These are phyloP conservation scores for Lachancea kluyveri DNA, from an alignment of 805 yeast species.

Conservation along the genomic window DNA sequence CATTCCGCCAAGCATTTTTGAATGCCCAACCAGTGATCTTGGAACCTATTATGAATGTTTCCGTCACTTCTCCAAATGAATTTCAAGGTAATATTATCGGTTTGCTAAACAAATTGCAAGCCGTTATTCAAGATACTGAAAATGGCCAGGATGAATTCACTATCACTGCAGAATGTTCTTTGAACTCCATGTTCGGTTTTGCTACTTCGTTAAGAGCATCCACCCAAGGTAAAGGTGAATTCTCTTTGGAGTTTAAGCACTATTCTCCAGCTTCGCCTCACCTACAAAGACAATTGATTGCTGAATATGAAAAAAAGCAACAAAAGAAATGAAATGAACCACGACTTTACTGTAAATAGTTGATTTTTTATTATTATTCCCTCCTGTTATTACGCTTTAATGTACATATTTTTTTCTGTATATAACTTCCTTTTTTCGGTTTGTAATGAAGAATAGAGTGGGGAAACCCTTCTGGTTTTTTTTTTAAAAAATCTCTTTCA, in stretches of 20 bases:
- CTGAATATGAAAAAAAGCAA: slow-evolving; percentile 64
- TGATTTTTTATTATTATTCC: slow-evolving; percentile 6
- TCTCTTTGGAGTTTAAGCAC: slow-evolving; percentile 87
- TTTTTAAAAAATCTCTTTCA: no score
- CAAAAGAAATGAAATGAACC: slow-evolving; percentile 22
- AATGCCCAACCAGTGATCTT: slow-evolving; percentile 79
- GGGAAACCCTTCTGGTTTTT: no score
- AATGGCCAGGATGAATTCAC: slow-evolving; percentile 93
- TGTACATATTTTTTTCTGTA: slow-evolving; percentile 3
- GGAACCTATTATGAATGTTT: slow-evolving; percentile 94
- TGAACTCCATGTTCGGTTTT: slow-evolving; percentile 93
- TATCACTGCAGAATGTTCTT: slow-evolving; percentile 90
- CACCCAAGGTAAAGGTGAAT: slow-evolving; percentile 99
- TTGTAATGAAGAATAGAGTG: no score
- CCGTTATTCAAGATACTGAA: slow-evolving; percentile 89
- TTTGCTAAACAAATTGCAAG: slow-evolving; percentile 83
- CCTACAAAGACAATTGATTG: slow-evolving; percentile 83
- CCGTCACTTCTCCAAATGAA: slow-evolving; percentile 91
- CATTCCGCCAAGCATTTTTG: slow-evolving; percentile 86
- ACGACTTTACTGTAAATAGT: neutral
- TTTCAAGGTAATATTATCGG: slow-evolving; percentile 94
- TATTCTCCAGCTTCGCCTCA: slow-evolving; percentile 89
- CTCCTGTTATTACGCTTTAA: neutral
- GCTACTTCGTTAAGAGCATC: slow-evolving; percentile 93
- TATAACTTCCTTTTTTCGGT: no score